These are phyloP conservation scores for Davidsoniella eucalypti DNA, from an alignment of 2,329 filamentous ascomycete species.

Conservation along the genomic window DNA sequence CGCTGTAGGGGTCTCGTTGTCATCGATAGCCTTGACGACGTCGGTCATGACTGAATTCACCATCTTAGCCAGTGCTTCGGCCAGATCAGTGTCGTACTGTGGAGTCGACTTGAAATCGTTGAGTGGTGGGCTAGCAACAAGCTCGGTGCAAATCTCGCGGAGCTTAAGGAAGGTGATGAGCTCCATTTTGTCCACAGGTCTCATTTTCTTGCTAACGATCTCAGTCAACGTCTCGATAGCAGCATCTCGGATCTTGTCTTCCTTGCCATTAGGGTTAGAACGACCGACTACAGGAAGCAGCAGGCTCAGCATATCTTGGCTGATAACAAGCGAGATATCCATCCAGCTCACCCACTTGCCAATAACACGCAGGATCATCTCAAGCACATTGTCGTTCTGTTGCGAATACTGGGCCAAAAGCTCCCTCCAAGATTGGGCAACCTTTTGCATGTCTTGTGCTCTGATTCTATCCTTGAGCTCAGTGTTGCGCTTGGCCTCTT, in stretches of 20 bases:
- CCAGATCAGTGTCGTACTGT: slow-evolving; percentile 87
- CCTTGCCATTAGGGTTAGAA: slow-evolving; percentile 31
- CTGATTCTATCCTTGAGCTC: slow-evolving; percentile 84
- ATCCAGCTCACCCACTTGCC: slow-evolving; percentile 99
- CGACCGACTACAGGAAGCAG: slow-evolving; percentile 80
- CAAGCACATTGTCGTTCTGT: slow-evolving; percentile 55
- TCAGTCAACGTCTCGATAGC: slow-evolving; percentile 92
- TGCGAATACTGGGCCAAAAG: slow-evolving; percentile 64
- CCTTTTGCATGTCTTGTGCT: slow-evolving; percentile 71
- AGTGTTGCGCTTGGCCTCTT: slow-evolving; percentile 71
- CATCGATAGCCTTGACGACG: slow-evolving; percentile 73
- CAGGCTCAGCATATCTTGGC: slow-evolving; percentile 68
- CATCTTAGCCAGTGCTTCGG: slow-evolving; percentile 85
- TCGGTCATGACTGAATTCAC: slow-evolving; percentile 83
- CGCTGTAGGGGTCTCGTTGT: slow-evolving; percentile 39
- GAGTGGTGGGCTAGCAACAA: slow-evolving; percentile 69
- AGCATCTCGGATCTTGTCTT: slow-evolving; percentile 73
- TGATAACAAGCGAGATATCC: slow-evolving; percentile 85
- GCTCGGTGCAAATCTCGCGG: slow-evolving; percentile 66
- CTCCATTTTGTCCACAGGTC: slow-evolving; percentile 77
- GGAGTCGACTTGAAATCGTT: slow-evolving; percentile 63
- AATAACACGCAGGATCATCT: slow-evolving; percentile 80
- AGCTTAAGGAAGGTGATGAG: slow-evolving; percentile 86
- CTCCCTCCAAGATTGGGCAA: slow-evolving; percentile 81
- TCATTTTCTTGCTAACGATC: slow-evolving; percentile 97